Conservation (phyloP, 1,139 yeast genomes). For the Candida neerlandica region DNA sequence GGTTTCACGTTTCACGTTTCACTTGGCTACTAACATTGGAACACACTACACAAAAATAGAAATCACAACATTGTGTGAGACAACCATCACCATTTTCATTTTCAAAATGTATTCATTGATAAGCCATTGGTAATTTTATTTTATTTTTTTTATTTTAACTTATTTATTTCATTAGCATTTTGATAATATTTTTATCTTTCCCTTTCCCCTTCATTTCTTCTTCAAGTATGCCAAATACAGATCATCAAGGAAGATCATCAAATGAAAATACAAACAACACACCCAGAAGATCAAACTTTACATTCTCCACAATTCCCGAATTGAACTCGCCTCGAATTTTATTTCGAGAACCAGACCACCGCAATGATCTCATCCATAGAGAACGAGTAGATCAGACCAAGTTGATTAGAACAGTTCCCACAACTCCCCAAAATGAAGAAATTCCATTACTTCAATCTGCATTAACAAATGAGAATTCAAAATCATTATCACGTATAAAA, state of each 20-base stretch:
- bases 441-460: neutral
- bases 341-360: neutral
- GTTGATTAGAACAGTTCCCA: conserved; percentile 14
- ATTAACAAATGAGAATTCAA: neutral
- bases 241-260: neutral
- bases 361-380: neutral
- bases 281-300: neutral
- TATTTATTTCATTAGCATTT: too few relatives aligned
- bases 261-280: neutral
- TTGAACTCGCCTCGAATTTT: neutral
- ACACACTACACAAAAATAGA: neutral
- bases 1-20: neutral
- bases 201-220: too few relatives aligned
- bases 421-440: conserved; percentile 12
- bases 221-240: neutral
- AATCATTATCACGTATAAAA: conserved; percentile 19
- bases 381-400: neutral
- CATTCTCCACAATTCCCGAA: neutral
- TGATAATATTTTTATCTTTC: too few relatives aligned
- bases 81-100: neutral
- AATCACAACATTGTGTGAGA: neutral
- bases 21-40: neutral
- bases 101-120: neutral
- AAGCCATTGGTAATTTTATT: neutral
- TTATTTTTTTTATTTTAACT: too few relatives aligned